These are phyloP conservation scores for Pezizomycotina sp. DNA, from an alignment of 2,329 filamentous ascomycete genomes.

Conservation along the genomic window DNA sequence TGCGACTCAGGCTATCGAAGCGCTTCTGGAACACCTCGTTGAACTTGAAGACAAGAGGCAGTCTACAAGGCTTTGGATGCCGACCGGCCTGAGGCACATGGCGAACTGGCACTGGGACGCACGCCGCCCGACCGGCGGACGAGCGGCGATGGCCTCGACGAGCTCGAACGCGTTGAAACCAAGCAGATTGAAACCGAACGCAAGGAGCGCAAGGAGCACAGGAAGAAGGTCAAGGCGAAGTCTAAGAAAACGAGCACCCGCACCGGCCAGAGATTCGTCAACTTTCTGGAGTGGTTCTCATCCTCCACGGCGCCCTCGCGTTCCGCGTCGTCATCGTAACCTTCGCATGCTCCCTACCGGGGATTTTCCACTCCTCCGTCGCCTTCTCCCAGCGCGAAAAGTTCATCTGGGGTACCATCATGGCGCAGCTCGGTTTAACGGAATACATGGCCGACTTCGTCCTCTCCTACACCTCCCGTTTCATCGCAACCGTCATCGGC, in stretches of 20 bases:
- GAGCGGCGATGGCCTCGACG: constrained; percentile 26
- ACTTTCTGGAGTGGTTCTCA: constrained; percentile 31
- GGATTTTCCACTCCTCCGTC: constrained; percentile 10
- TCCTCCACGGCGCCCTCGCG: constrained; percentile 34
- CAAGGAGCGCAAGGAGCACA: constrained; percentile 8
- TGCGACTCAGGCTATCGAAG: constrained; percentile 26
- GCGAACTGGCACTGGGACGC: constrained; percentile 23
- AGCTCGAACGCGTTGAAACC: constrained; percentile 23
- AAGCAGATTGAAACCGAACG: constrained; percentile 7
- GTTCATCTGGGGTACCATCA: constrained; percentile 37
- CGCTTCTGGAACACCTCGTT: constrained; percentile 29
- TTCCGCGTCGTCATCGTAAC: constrained; percentile 36
- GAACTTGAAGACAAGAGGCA: constrained; percentile 29
- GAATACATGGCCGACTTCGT: constrained; percentile 38
- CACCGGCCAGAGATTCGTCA: constrained; percentile 23
- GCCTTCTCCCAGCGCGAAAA: neutral
- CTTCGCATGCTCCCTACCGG: constrained; percentile 32
- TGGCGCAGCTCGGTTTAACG: constrained; percentile 35
- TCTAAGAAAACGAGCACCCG: neutral
- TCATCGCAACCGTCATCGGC: constrained; percentile 34
- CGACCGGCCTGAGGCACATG: too few species aligned
- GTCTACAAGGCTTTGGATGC: constrained; percentile 32
- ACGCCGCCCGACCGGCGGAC: constrained; percentile 14
- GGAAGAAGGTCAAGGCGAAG: neutral
- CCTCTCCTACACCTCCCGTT: constrained; percentile 32